Evolutionary conservation across 1,139 yeast genomes (phyloP), one percentile per base, ranked within the genome.

Genomic region (Diutina neorugosa): DNA sequence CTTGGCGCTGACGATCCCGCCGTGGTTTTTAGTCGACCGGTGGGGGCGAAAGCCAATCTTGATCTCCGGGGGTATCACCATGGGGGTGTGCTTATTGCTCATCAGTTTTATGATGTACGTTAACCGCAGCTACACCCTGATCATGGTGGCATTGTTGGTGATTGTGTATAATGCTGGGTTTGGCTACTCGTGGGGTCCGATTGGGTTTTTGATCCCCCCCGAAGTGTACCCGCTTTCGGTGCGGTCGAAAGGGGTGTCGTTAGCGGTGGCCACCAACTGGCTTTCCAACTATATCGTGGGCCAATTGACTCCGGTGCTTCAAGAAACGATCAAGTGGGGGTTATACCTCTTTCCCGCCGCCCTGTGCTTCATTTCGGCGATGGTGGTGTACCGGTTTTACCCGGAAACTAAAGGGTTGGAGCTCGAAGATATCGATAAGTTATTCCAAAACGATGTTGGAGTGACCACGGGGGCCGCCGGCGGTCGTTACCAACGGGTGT

Each of bases 131-230:
- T 69, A 60, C 55, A 77, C 81, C 1, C 76, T 81, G 8, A 64
- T 69, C 52, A 52, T 72, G 55, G 81, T 77, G 40, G 82, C 80
- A 1, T 49, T 76, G 4, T 65, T 77, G 55, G 81, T 78, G 42
- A 69, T 78, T 14, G 57, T 77, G 4, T 78, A 77, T 61, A 78
- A 77, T 58, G 81, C 80, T 1, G 68, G 77, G 1, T 78, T 78
- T 62, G 82, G 82, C 2, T 74, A 69, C 61, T 74, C 80, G 56
- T 78, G 80, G 80, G 83, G 83, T 1, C 83, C 83, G 2, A 69
- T 77, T 44, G 81, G 81, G 25, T 78, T 78, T 63, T 68, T 78
- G 52, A 71, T 77, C 52, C 80, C 81, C 1, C 79, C 81, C 4
- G 82, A 78, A 61, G 78, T 77, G 19, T 76, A 71, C 57, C 79